Evolutionary conservation across 176 grass and related monocot genomes (phyloP), one percentile per base, ranked within the genome.

Genomic region (Carex scoparia): DNA sequence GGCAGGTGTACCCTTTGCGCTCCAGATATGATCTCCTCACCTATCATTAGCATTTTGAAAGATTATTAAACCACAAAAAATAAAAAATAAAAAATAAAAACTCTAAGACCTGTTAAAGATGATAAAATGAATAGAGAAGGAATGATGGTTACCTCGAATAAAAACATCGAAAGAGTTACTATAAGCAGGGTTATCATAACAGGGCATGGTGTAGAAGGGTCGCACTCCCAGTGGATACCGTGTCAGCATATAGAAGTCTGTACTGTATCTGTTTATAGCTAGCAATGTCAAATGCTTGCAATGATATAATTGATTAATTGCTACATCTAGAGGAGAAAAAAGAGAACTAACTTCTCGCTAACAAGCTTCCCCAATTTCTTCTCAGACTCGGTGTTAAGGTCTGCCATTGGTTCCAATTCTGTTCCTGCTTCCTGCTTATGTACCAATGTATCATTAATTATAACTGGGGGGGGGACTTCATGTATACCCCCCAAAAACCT

Each of bases 121-220:
- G 57, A 57, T 40, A 61, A 73, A 61, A 54, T 19, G 5, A 37
- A 31, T 75, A 13, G 2, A 62, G 1, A 70, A 58, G 31, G 66
- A 54, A 76, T 18, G 53, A 57, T 12, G 0, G 23, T 86, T 64
- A 98, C 96, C 96, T 88, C 96, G 91, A 89, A 98, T 91, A 60
- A 98, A 98, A 38, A 98, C 93, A 89, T 98, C 93, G 60, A 98
- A 98, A 5, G 96, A 98, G 81, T 98, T 98, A 57, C 89, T 95
- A 80, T 98, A 98, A 35, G 80, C 79, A 18, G 84, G 69, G 54
- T 95, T 70, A 79, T 98, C 93, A 56, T 94, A 92, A 81, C 96
- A 98, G 10, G 91, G 96, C 96, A 95, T 98, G 19, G 96, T 98
- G 84, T 98, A 98, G 85, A 98, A 98, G 1, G 96, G 96, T 28